Evolutionary conservation across 148 eudicot genomes (phyloP).

Genomic region (Chenopodium quinoa): DNA sequence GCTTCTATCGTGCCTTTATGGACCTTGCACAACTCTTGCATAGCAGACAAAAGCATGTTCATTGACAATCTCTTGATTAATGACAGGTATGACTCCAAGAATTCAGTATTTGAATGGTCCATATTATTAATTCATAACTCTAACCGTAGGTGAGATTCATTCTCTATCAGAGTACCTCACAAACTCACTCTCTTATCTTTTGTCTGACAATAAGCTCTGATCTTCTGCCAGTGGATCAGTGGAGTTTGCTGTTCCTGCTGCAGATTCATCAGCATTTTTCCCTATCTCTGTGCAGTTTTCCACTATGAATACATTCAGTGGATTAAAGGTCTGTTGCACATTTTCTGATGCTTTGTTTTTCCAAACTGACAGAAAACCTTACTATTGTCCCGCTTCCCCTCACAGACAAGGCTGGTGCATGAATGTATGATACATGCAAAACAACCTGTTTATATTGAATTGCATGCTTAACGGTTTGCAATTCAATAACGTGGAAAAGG

Average conservation of each 20-base stretch:
- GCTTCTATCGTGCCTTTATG: background rate
- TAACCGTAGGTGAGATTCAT: constrained; percentile 64
- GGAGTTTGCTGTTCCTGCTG: constrained; percentile 80
- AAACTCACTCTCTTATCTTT: background rate
- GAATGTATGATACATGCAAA: background rate
- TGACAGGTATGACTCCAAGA: constrained; percentile 76
- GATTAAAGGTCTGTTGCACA: constrained; percentile 54
- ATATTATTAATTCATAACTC: constrained; percentile 72
- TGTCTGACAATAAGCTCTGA: background rate
- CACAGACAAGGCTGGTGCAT: background rate
- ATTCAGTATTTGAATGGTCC: constrained; percentile 80
- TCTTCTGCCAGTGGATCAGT: constrained; percentile 64
- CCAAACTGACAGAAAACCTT: background rate
- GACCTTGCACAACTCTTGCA: background rate
- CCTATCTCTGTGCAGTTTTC: constrained; percentile 76
- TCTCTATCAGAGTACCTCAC: background rate
- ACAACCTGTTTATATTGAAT: background rate
- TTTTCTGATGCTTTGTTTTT: background rate
- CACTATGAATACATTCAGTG: constrained; percentile 73
- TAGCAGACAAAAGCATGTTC: too few relatives aligned
- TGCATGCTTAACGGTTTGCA: too few relatives aligned
- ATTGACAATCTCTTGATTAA: constrained; percentile 8
- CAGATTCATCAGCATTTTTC: constrained; percentile 68
- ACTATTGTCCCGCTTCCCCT: background rate
- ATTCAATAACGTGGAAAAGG: too few relatives aligned